These are phyloP conservation scores for Penicillium glabrum DNA, from an alignment of 2,329 filamentous ascomycete species.

Conservation along the genomic window DNA sequence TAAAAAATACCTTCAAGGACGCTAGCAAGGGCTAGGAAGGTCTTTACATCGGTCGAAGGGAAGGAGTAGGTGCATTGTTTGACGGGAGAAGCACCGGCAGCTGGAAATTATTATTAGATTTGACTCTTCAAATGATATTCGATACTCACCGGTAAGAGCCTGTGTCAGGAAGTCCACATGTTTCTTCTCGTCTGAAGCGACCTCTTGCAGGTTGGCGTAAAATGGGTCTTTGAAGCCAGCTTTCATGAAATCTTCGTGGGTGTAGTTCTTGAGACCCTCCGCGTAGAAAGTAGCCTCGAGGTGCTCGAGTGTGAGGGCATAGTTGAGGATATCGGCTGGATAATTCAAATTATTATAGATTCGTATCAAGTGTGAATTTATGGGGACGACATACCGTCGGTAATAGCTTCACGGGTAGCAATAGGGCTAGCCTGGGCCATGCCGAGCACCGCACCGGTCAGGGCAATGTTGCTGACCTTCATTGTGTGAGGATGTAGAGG, in stretches of 20 bases:
- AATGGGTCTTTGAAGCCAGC: conserved; percentile 54
- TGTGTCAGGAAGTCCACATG: conserved; percentile 59
- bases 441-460: not conserved
- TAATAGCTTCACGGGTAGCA: not conserved
- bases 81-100: conserved; percentile 53
- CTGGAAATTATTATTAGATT: conserved; percentile 5
- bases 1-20: conserved; percentile 50
- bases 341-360: not conserved
- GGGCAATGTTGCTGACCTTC: not conserved
- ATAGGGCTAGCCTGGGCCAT: not conserved
- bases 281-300: conserved; percentile 65
- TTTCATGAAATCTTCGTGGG: conserved; percentile 50
- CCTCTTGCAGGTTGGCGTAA: conserved; percentile 58
- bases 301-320: conserved; percentile 47
- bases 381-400: not conserved
- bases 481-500: not conserved
- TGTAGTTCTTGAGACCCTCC: conserved; percentile 60
- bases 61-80: conserved; percentile 59
- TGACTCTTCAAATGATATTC: not conserved
- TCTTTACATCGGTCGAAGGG: conserved; percentile 47
- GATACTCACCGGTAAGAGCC: conserved; percentile 32
- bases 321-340: conserved; percentile 21
- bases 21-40: conserved; percentile 54
- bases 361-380: not conserved
- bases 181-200: conserved; percentile 57